A percentile compares a stretch with the other conserved stretches of the same genome.
Conservation (phyloP, 2,329 filamentous ascomycete genomes). For the Hymenoscyphus linearis region DNA sequence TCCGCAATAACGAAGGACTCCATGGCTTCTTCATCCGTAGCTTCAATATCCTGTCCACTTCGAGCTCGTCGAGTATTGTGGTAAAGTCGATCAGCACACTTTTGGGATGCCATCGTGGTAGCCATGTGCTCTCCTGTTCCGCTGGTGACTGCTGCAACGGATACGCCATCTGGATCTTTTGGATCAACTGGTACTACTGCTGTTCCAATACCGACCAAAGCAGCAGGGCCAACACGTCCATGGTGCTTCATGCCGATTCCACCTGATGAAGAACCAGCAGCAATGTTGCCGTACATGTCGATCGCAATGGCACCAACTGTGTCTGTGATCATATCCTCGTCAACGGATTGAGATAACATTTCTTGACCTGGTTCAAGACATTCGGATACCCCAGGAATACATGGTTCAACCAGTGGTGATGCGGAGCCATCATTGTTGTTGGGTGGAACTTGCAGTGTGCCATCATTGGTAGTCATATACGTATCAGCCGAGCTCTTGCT, state of each 20-base stretch:
- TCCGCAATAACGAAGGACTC: slow-evolving; percentile 76
- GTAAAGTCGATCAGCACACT: slow-evolving; percentile 81
- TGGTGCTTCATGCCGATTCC: slow-evolving; percentile 98
- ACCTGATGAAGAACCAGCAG: slow-evolving; percentile 91
- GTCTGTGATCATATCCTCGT: slow-evolving; percentile 65
- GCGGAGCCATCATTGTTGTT: slow-evolving; percentile 25
- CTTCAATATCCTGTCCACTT: slow-evolving; percentile 57
- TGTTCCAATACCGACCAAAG: slow-evolving; percentile 85
- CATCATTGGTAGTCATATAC: slow-evolving; percentile 12
- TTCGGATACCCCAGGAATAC: slow-evolving; percentile 4
- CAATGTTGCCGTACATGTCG: slow-evolving; percentile 79
- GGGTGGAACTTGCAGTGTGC: background rate
- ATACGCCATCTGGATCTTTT: slow-evolving; percentile 61
- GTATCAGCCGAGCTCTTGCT: slow-evolving; percentile 21
- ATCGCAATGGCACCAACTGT: slow-evolving; percentile 95
- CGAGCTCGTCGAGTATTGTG: slow-evolving; percentile 56
- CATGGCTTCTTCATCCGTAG: slow-evolving; percentile 74
- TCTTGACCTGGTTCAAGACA: slow-evolving; percentile 19
- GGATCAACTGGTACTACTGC: slow-evolving; percentile 75
- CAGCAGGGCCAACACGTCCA: slow-evolving; percentile 86
- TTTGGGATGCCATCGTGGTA: slow-evolving; percentile 83
- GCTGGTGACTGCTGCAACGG: slow-evolving; percentile 81
- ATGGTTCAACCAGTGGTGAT: slow-evolving; percentile 18
- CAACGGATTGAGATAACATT: slow-evolving; percentile 13
- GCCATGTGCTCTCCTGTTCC: slow-evolving; percentile 98